phyloP scores from a whole-genome alignment of 805 yeast species.

The Hemisphaericaspora nanyangensis region DNA sequence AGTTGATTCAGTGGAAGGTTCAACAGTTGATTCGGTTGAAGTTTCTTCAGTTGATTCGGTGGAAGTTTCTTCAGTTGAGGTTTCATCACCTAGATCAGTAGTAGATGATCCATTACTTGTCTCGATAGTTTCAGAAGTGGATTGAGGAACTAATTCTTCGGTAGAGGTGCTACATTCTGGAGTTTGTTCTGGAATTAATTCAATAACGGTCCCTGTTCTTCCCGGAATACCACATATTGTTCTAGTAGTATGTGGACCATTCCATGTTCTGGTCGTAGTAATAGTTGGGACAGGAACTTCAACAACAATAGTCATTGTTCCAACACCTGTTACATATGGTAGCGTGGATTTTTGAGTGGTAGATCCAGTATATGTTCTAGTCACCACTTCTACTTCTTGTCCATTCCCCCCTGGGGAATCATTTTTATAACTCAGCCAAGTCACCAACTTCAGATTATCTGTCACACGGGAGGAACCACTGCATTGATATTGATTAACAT shows the following conservation, averaged over 20 bases:
- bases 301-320: slow-evolving; percentile 22
- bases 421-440: slow-evolving; percentile 5
- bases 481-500: slow-evolving; percentile 13
- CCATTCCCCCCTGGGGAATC: slow-evolving; percentile 12
- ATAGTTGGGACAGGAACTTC: slow-evolving; percentile 17
- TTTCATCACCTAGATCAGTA: not conserved
- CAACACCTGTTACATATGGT: slow-evolving; percentile 11
- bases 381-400: slow-evolving; percentile 11
- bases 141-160: too few species aligned
- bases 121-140: not conserved
- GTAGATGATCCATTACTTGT: not conserved
- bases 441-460: not conserved
- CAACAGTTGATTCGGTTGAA: not conserved
- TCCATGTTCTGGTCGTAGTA: slow-evolving; percentile 8
- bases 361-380: slow-evolving; percentile 19
- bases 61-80: not conserved
- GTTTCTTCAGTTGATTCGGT: not conserved
- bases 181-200: slow-evolving; percentile 9
- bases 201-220: slow-evolving; percentile 13
- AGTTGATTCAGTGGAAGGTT: not conserved
- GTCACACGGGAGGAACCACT: slow-evolving; percentile 1
- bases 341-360: slow-evolving; percentile 17
- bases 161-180: too few species aligned
- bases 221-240: slow-evolving; percentile 14
- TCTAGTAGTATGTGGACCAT: slow-evolving; percentile 9